Percentiles rank a stretch among this genome's conserved stretches.
Conservation (phyloP, 164 flowering plant species). For the Amborella trichopoda region DNA sequence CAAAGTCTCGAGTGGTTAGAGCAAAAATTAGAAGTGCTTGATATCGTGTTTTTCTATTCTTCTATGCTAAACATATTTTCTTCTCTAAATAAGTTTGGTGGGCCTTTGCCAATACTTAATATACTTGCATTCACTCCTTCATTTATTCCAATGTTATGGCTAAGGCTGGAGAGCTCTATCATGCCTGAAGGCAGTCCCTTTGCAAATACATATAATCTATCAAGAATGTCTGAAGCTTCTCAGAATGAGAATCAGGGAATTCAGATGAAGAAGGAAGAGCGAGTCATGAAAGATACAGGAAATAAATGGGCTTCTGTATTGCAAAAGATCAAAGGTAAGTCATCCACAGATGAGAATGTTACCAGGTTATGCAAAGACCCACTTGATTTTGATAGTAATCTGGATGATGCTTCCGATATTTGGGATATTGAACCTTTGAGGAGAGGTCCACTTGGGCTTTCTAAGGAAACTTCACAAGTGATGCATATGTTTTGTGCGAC, state of each 20-base stretch:
- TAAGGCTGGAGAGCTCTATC: slow-evolving; percentile 38
- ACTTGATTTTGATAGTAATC: slow-evolving; percentile 4
- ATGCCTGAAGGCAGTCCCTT: slow-evolving; percentile 20
- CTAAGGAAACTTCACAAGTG: slow-evolving; percentile 48
- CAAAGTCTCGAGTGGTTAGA: slow-evolving; percentile 1
- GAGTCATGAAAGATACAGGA: slow-evolving; percentile 34
- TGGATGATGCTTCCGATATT: slow-evolving; percentile 17
- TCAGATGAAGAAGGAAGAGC: slow-evolving; percentile 31
- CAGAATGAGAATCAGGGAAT: slow-evolving; percentile 13
- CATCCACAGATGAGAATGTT: slow-evolving; percentile 24
- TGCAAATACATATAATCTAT: slow-evolving; percentile 6
- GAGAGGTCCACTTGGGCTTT: slow-evolving; percentile 52
- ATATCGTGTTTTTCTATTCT: slow-evolving; percentile 60
- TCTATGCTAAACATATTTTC: slow-evolving; percentile 64
- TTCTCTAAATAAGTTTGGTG: slow-evolving; percentile 39
- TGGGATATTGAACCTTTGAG: slow-evolving; percentile 77
- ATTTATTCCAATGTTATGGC: slow-evolving; percentile 57
- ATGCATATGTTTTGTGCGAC: slow-evolving; percentile 82
- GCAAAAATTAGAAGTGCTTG: slow-evolving; percentile 35
- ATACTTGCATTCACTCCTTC: slow-evolving; percentile 91
- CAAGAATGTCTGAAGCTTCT: slow-evolving; percentile 13
- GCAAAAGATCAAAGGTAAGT: slow-evolving; percentile 63
- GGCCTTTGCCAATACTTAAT: slow-evolving; percentile 72
- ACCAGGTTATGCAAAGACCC: slow-evolving; percentile 10
- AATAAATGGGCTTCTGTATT: slow-evolving; percentile 64